phyloP scores from a whole-genome alignment of 2,329 filamentous ascomycete genomes.

The Calonectria hongkongensis region DNA sequence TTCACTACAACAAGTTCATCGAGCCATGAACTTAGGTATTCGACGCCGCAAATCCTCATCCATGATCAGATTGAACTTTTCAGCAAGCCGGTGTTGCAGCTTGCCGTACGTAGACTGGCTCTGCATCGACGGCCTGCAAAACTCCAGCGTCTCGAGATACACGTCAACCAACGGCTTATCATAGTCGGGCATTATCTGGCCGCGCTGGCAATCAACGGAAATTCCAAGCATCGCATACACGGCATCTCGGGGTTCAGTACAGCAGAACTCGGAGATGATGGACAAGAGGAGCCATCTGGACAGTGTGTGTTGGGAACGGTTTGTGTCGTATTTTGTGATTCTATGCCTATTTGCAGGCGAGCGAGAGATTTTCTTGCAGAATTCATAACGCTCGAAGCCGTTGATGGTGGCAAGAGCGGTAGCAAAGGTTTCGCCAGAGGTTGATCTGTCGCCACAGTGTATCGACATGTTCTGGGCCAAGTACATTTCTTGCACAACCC shows the following conservation, averaged over 20 bases:
- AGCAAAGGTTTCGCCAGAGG: background rate
- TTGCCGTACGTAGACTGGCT: background rate
- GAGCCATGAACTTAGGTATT: background rate
- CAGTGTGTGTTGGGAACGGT: background rate
- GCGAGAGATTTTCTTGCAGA: background rate
- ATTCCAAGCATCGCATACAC: background rate
- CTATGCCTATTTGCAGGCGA: background rate
- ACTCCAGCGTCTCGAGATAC: background rate
- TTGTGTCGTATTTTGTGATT: conserved; percentile 2
- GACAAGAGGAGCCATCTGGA: background rate
- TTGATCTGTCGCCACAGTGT: background rate
- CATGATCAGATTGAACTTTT: background rate
- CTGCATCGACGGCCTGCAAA: background rate
- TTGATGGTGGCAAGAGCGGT: background rate
- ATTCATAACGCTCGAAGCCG: background rate
- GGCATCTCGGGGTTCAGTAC: background rate
- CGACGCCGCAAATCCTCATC: background rate
- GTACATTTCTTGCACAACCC: conserved; percentile 5
- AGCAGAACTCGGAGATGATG: background rate
- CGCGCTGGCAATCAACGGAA: background rate
- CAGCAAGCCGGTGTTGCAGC: background rate
- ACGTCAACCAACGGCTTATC: background rate
- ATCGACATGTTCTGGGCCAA: background rate
- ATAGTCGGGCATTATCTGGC: background rate
- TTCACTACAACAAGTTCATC: background rate